Evolutionary conservation across 768 basidiomycete genomes (phyloP).

Genomic region (Psilocybe cyanescens): DNA sequence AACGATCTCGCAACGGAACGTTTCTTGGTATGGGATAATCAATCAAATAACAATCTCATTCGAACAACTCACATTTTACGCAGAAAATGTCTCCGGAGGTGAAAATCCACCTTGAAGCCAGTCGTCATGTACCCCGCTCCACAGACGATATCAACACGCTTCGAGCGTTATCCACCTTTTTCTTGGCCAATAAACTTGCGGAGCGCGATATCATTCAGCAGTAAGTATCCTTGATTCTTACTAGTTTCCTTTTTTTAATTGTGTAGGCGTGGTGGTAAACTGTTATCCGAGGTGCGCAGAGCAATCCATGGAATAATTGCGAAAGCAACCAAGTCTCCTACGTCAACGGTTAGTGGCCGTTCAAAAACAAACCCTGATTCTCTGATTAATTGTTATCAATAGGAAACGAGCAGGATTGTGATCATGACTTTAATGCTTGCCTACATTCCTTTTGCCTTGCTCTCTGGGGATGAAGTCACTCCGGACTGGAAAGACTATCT

Average conservation of each 20-base stretch:
- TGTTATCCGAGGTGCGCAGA: background rate
- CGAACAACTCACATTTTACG: background rate
- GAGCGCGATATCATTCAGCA: slow-evolving; percentile 9
- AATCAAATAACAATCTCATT: background rate
- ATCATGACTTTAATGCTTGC: slow-evolving; percentile 16
- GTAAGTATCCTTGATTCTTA: background rate
- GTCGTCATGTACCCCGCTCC: background rate
- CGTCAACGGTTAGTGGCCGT: background rate
- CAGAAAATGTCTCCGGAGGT: slow-evolving; percentile 1
- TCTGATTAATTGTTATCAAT: background rate
- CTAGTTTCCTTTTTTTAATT: background rate
- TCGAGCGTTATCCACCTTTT: background rate
- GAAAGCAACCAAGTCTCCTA: background rate
- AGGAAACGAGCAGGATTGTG: slow-evolving; percentile 1
- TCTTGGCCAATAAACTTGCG: background rate
- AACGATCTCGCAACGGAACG: background rate
- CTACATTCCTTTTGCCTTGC: slow-evolving; percentile 22
- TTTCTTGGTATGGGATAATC: slow-evolving; percentile 12
- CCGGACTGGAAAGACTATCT: slow-evolving; percentile 14
- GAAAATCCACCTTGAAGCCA: background rate
- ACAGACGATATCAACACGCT: slow-evolving; percentile 6
- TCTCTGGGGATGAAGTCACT: background rate
- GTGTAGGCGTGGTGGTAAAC: background rate
- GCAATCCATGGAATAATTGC: background rate
- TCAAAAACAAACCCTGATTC: background rate